These are phyloP conservation scores for Pseudohyphozyma bogoriensis DNA, from an alignment of 768 basidiomycete species.

Conservation along the genomic window DNA sequence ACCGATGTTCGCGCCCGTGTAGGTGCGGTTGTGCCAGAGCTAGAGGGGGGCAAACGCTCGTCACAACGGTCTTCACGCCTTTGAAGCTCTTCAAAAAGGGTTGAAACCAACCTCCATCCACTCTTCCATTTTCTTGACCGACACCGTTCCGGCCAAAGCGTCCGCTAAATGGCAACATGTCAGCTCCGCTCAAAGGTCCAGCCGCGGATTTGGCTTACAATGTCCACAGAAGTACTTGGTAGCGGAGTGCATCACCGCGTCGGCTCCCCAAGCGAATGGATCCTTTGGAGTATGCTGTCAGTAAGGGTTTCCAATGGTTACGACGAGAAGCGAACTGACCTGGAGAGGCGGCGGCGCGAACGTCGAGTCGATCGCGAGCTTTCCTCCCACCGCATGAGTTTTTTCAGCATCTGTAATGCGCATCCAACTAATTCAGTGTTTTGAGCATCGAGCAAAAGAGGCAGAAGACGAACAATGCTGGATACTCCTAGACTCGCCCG, in stretches of 20 bases:
- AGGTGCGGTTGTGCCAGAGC: conserved; percentile 50
- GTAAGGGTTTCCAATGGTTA: neutral
- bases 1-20: conserved; percentile 32
- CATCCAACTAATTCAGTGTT: neutral
- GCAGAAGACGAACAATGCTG: conserved; percentile 46
- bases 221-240: conserved; percentile 19
- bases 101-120: too few species aligned
- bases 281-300: conserved; percentile 45
- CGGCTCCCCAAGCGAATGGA: conserved; percentile 77
- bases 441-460: neutral
- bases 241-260: conserved; percentile 60
- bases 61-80: too few species aligned
- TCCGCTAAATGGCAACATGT: conserved; percentile 66
- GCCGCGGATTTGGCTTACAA: neutral
- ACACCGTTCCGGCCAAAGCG: conserved; percentile 63
- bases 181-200: neutral
- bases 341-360: conserved; percentile 73
- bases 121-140: conserved; percentile 56
- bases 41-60: too few species aligned
- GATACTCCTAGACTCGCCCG: conserved; percentile 69
- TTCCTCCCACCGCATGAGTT: conserved; percentile 64
- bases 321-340: neutral
- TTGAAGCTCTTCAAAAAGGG: too few species aligned
- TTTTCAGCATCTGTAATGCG: conserved; percentile 33
- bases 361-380: conserved; percentile 67